Conservation (phyloP, 345 rosid species). For the Excoecaria cochinchinensis region DNA sequence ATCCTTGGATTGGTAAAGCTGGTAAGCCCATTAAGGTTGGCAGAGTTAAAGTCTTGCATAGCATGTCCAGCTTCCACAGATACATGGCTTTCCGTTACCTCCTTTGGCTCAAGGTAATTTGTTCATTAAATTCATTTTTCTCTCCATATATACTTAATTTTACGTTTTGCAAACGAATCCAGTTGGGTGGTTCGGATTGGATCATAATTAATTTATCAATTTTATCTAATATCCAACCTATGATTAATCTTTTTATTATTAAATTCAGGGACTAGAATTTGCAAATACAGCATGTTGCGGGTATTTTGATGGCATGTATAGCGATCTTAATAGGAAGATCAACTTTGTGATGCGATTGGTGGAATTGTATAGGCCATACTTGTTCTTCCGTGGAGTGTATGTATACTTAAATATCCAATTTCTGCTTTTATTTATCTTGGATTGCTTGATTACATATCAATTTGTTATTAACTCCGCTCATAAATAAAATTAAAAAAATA, state of each 20-base stretch:
- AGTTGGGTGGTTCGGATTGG: no score
- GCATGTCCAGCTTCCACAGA: constrained; percentile 72
- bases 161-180: no score
- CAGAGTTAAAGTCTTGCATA: constrained; percentile 39
- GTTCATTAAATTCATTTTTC: background rate
- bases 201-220: no score
- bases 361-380: constrained; percentile 77
- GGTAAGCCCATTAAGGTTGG: constrained; percentile 64
- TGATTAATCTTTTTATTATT: background rate
- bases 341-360: constrained; percentile 58
- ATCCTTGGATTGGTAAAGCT: constrained; percentile 80
- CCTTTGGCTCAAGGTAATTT: constrained; percentile 55
- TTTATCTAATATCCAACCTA: no score
- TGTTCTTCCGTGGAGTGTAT: constrained; percentile 74
- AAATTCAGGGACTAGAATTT: constrained; percentile 41
- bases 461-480: no score
- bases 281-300: constrained; percentile 49
- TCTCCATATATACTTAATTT: no score
- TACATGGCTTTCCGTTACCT: constrained; percentile 71
- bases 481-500: background rate
- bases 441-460: background rate
- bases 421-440: background rate
- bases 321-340: constrained; percentile 50
- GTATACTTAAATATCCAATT: constrained; percentile 16
- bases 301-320: constrained; percentile 38